phyloP scores from a whole-genome alignment of 805 yeast species.

The Brettanomyces anomalus region DNA sequence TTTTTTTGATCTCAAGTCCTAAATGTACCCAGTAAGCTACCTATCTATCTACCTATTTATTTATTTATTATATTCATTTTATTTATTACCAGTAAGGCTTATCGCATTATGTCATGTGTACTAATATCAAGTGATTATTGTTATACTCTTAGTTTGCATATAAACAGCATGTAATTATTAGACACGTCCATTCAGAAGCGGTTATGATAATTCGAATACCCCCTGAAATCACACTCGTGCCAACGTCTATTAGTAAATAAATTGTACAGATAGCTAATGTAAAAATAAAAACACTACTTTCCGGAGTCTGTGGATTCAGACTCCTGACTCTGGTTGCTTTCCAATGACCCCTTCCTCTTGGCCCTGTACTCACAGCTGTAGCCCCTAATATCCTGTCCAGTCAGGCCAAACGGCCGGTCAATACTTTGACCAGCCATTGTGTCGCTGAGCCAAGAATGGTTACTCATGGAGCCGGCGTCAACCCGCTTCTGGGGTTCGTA shows the following conservation, averaged over 20 bases:
- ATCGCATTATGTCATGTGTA: too few relatives aligned
- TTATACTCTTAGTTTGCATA: too few relatives aligned
- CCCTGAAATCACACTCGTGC: neutral
- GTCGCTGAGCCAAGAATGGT: constrained; percentile 44
- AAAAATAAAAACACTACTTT: neutral
- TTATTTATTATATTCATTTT: constrained; percentile 5
- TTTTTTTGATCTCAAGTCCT: constrained; percentile 21
- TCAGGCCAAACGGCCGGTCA: constrained; percentile 20
- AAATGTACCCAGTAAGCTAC: neutral
- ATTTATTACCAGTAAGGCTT: neutral
- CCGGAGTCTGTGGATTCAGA: too few relatives aligned
- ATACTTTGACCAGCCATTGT: constrained; percentile 16
- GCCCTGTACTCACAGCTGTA: constrained; percentile 14
- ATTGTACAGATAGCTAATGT: neutral
- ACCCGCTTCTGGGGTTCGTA: constrained; percentile 40
- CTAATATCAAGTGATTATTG: too few relatives aligned
- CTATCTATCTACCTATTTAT: too few relatives aligned
- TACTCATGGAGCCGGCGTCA: constrained; percentile 45
- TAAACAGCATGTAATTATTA: too few relatives aligned
- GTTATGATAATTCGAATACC: too few relatives aligned
- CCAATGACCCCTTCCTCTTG: neutral
- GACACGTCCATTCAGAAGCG: too few relatives aligned
- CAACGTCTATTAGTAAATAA: neutral
- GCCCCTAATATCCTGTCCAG: constrained; percentile 27
- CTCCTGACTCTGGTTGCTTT: neutral